phyloP scores from a whole-genome alignment of 2,329 filamentous ascomycete species.

The Thermothelomyces thermophilus region DNA sequence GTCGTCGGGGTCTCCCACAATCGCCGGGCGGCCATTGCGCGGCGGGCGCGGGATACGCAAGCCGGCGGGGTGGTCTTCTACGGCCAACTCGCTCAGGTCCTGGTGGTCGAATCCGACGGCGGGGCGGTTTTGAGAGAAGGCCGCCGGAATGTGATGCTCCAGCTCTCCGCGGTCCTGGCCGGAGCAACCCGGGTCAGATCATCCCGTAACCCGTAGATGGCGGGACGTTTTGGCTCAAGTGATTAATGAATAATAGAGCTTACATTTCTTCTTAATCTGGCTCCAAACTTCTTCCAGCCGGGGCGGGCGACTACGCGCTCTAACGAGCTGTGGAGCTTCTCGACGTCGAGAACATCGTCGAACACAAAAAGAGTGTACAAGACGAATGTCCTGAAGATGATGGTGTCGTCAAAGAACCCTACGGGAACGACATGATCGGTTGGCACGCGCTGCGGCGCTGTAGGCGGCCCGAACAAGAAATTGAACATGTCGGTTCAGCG shows the following conservation, averaged over 20 bases:
- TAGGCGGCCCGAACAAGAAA: not conserved
- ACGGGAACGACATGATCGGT: not conserved
- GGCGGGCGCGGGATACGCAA: constrained; percentile 27
- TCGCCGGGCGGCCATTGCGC: constrained; percentile 20
- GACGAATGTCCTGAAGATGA: not conserved
- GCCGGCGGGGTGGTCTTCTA: constrained; percentile 31
- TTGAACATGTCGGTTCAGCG: not conserved
- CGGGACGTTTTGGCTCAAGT: not conserved
- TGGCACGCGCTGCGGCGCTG: not conserved
- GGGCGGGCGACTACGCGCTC: not conserved
- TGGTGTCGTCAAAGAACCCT: not conserved
- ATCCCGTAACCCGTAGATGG: not conserved
- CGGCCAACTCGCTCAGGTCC: constrained; percentile 27
- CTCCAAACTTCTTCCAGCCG: not conserved
- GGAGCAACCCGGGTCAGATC: not conserved
- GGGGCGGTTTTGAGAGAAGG: constrained; percentile 33
- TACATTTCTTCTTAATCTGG: not conserved
- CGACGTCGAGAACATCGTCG: not conserved
- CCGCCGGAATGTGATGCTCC: constrained; percentile 32
- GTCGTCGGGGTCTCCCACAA: constrained; percentile 27
- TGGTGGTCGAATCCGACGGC: constrained; percentile 31
- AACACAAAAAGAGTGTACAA: not conserved
- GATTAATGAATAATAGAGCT: not conserved
- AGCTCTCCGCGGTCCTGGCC: not conserved
- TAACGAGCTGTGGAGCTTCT: not conserved